Base-by-base conservation (phyloP, 2,329 filamentous ascomycete species). In the Epicoccum sorghinum region DNA sequence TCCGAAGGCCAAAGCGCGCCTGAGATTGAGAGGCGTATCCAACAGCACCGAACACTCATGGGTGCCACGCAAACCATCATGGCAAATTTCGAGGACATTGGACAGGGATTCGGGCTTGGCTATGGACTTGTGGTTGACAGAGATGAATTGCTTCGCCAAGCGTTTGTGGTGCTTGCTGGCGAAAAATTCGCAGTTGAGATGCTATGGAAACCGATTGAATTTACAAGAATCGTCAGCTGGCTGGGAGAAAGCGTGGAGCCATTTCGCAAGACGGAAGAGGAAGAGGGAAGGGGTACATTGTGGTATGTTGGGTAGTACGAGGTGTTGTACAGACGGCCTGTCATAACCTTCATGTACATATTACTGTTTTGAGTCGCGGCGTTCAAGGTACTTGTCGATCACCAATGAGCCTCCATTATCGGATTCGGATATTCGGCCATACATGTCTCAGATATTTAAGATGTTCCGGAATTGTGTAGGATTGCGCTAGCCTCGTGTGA, bases 21-120 rank as follows among this genome's bases (percentile, higher is more conserved):
- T 29, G 69, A 72, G 46, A 68, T 70, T 44, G 67, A 68, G 48
- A 61, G 67, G 8, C 70, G 70, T 18, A 69, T 72, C 27, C 61
- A 66, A 48, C 68, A 73, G 57, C 70, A 73, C 48, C 59, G 59
- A 40, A 70, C 66, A 9, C 62, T 73, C 3, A 72, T 72, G 71
- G 61, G 65, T 22, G 68, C 67, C 27, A 70, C 65, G 36, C 65
- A 69, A 55, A 68, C 67, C 12, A 62, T 73, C 18, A 60, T 72
- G 9, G 64, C 65, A 36, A 70, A 61, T 44, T 73, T 68, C 52
- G 60, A 71, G 29, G 66, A 68, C 24, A 65, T 73, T 29, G 62
- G 62, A n/a, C 61, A 64, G 53, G 64, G 65, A 1, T 60, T 64
- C 29, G 63, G 61, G 5, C 53, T 64, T 37, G 59, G 57, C 25